Base-by-base conservation (phyloP, 2,329 filamentous ascomycete species). In the Aspergillus tanneri region DNA sequence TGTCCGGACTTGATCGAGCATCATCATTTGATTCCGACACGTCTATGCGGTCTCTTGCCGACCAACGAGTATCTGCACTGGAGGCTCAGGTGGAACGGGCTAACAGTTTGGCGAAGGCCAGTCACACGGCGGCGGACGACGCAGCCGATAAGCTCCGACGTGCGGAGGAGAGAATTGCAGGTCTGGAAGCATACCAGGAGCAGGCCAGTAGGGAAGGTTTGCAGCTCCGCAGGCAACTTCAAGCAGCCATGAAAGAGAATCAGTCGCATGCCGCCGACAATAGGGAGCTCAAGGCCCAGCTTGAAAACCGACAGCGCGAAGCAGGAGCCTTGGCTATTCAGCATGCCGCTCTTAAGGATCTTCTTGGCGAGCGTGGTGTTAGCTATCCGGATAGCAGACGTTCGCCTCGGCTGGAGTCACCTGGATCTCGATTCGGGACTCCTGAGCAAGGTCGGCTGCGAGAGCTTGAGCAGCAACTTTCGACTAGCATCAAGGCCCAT, bases 91-190 rank as follows among this genome's bases (percentile, higher is more conserved):
- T 96, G 11, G 81, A 86, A 54, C 75, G 85, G 35, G 88, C 92
- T 12, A 95, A 89, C 60, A 78, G 77, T 2, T 74, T 97, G 66
- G 90, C 91, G 22, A 88, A 87, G 68, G 90, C 90, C 63, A 95
- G 96, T 59, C 90, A 96, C 67, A 80, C 86, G 52, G 91, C 95
- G 50, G 92, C 91, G 1, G 90, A 99, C 67, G 74, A 79, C 21
- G 90, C 91, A 3, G 87, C 90, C 0, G 90, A 96, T 64, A 95
- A 91, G 66, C 78, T 99, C 44, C 87, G 93, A 44, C 87, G 87
- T 49, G 93, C 93, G 3, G 95, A 99, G 71, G 95, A 97, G 73
- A 85, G 93, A 34, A 97, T 99, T 67, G 95, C 93, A 4, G 93
- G 93, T 5, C 80, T 99, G 3, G 93, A 99, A 69, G 89, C 90